Percentiles rank a stretch among this genome's conserved stretches.
These are phyloP conservation scores for Syncephalis plumigaleata DNA, from an alignment of 371 early-diverging fungal genomes.

Conservation along the genomic window DNA sequence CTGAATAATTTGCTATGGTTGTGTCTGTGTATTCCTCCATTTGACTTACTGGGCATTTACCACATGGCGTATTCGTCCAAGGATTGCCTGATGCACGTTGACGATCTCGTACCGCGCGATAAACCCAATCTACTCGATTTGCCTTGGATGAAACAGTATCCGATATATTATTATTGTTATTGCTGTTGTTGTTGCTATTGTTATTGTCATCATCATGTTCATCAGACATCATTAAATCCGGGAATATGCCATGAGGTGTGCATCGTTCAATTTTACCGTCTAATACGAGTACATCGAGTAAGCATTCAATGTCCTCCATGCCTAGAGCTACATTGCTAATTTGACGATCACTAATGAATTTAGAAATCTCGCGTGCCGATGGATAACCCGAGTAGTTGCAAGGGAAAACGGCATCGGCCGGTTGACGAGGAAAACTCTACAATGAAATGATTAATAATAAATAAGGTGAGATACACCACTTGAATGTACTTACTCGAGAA, in stretches of 20 bases:
- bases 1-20: too few relatives aligned
- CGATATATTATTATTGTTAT: too few relatives aligned
- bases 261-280: conserved; percentile 73
- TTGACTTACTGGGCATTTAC: conserved; percentile 45
- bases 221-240: conserved; percentile 16
- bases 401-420: conserved; percentile 30
- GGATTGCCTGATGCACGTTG: conserved; percentile 25
- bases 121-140: conserved; percentile 37
- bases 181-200: conserved; percentile 5
- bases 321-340: conserved; percentile 59
- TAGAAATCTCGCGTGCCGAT: conserved; percentile 44
- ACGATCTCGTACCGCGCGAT: conserved; percentile 43
- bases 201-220: conserved; percentile 24
- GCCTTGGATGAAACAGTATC: too few relatives aligned
- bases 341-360: conserved; percentile 46
- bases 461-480: not conserved
- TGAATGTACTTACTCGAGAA: conserved; percentile 26
- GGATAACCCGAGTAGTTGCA: conserved; percentile 46
- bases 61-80: conserved; percentile 68
- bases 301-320: conserved; percentile 51
- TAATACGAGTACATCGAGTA: conserved; percentile 76
- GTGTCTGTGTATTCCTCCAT: not conserved
- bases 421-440: conserved; percentile 46
- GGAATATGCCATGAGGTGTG: conserved; percentile 25
- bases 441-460: not conserved